Conservation (phyloP, 108 stramenopile genomes). For the Nannochloropsis gaditana region DNA sequence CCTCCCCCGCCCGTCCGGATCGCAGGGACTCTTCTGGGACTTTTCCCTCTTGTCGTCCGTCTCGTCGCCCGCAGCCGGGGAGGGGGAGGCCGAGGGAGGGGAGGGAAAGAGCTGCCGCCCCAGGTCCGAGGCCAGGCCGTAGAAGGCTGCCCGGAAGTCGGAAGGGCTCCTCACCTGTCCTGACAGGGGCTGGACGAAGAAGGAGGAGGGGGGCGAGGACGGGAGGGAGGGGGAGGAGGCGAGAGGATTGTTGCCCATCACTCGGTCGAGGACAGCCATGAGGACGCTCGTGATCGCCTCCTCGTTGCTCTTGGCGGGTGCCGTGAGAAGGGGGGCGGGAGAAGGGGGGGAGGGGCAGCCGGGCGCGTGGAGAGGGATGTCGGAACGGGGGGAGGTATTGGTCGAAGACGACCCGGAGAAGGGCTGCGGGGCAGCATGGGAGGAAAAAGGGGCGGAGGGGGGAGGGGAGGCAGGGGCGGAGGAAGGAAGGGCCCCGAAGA, state of each 20-base stretch:
- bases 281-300: not conserved
- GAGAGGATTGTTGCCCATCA: not conserved
- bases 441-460: not conserved
- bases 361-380: not conserved
- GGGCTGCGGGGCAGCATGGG: not conserved
- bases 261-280: not conserved
- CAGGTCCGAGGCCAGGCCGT: not conserved
- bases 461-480: not conserved
- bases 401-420: not conserved
- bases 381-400: not conserved
- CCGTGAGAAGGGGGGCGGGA: not conserved
- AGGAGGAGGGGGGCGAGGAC: not conserved
- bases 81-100: not conserved
- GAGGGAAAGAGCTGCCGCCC: not conserved
- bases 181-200: not conserved
- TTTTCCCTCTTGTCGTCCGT: not conserved
- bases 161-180: not conserved
- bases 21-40: not conserved
- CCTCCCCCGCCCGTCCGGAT: not conserved
- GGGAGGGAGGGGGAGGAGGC: not conserved
- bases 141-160: conserved; percentile 2
- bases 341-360: not conserved
- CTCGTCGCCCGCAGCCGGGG: not conserved
- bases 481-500: not conserved
- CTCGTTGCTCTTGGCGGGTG: not conserved